Evolutionary conservation across 768 basidiomycete species (phyloP).

Genomic region (Lactifluus rugatus): DNA sequence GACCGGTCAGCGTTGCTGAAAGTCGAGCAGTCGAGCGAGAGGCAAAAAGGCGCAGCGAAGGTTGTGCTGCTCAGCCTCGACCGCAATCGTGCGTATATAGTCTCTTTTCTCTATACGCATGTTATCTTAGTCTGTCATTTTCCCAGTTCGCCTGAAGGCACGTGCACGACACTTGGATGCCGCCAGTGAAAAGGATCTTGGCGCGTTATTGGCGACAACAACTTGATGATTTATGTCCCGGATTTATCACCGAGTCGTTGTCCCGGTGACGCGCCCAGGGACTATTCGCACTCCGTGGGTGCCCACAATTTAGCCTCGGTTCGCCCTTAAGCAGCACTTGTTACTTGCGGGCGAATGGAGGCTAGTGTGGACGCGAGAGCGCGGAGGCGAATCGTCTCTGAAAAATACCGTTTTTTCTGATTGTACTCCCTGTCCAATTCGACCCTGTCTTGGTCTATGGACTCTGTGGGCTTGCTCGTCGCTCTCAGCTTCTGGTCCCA

Average conservation of each 20-base stretch:
- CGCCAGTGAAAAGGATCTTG: conserved; percentile 80
- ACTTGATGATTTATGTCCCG: conserved; percentile 23
- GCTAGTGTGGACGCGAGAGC: neutral
- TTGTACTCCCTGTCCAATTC: neutral
- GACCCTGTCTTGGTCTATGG: neutral
- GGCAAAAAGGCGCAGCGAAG: conserved; percentile 49
- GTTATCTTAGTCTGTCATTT: neutral
- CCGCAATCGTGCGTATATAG: conserved; percentile 63
- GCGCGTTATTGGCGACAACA: conserved; percentile 44
- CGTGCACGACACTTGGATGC: conserved; percentile 78
- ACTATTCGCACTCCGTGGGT: neutral
- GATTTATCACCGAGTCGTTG: neutral
- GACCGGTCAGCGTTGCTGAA: conserved; percentile 70
- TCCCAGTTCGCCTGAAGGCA: conserved; percentile 78
- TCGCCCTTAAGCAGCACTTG: neutral
- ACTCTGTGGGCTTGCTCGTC: neutral
- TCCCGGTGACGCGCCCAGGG: neutral
- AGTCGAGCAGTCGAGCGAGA: conserved; percentile 21
- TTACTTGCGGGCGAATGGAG: conserved; percentile 1
- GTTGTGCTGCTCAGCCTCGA: conserved; percentile 88
- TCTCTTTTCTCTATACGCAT: neutral
- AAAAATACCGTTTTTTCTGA: neutral
- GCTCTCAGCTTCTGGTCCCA: neutral
- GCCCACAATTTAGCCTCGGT: neutral
- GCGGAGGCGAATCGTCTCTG: neutral